These are phyloP conservation scores for Panaeolus cyanescens DNA, from an alignment of 768 basidiomycete species.

Conservation along the genomic window DNA sequence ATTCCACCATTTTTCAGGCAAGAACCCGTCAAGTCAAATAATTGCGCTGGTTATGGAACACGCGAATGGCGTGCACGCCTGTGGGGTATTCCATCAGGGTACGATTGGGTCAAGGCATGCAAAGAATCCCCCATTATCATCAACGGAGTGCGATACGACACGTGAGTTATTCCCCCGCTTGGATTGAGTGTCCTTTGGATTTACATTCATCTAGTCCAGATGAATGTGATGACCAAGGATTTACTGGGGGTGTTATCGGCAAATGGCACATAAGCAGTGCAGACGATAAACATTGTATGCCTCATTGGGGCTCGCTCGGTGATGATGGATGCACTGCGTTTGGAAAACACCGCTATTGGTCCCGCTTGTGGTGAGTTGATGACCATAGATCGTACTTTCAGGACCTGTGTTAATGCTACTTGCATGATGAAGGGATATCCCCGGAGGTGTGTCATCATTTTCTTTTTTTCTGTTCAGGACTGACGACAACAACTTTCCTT, in stretches of 20 bases:
- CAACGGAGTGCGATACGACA: not conserved
- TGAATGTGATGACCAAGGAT: not conserved
- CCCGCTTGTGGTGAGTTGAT: not conserved
- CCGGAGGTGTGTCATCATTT: conserved; percentile 3
- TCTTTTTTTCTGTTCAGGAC: not conserved
- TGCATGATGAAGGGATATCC: not conserved
- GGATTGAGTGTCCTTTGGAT: not conserved
- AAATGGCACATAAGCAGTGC: not conserved
- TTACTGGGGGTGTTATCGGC: conserved; percentile 1
- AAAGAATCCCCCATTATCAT: not conserved
- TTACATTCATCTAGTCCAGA: not conserved
- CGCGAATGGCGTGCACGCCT: not conserved
- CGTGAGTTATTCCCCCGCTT: not conserved
- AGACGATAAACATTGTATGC: not conserved
- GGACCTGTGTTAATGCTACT: not conserved
- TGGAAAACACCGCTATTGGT: not conserved
- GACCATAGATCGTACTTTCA: not conserved
- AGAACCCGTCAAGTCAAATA: not conserved
- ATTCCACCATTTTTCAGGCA: not conserved
- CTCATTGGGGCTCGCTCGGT: not conserved
- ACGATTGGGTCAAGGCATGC: not conserved
- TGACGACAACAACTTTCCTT: not conserved
- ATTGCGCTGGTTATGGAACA: not conserved
- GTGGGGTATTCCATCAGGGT: not conserved
- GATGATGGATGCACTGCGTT: not conserved